Base-by-base conservation (phyloP, 257 asterid genomes). In the Linderniella brevidens region DNA sequence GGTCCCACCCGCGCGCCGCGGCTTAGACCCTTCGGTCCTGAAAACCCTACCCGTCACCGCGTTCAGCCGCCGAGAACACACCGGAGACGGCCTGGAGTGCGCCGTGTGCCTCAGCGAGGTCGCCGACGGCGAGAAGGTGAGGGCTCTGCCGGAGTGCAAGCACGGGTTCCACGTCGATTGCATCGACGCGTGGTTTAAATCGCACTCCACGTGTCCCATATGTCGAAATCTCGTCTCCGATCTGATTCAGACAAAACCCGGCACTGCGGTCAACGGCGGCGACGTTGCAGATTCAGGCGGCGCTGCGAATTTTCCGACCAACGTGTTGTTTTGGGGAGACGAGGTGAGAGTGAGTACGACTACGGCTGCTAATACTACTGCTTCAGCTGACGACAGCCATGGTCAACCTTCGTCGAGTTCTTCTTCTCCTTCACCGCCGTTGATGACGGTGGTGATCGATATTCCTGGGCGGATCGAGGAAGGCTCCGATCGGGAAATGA, bases 161-260 rank as follows among this genome's bases (percentile, higher is more conserved):
- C 97, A 87, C 57, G 93, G 93, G 3, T 87, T 87, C 45, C 97
- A 87, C 50, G 79, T 72, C 0, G 97, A 74, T 9, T 87, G 97
- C 66, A 87, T 87, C 17, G 97, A 87, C 35, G 76, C 79, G 95
- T 87, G 97, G 97, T 87, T 87, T 51, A 76, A 74, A 3, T 77
- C 92, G 15, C 93, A 87, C 68, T 74, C 90, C 36, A 83, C 97
- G 19, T 87, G 97, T 41, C 97, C 97, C 44, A 56, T 87, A 1
- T 87, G 97, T 13, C 50, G 97, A 41, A 76, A 74, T 44, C 72
- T 83, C 0, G 72, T 87, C 15, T 55, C 73, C 0, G 65, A 57
- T 46, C 58, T 19, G 41, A 51, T n/a, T n/a, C n/a, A n/a, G n/a
- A n/a, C n/a, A n/a, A n/a, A n/a, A n/a, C n/a, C n/a, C n/a, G 32